Evolutionary conservation across 1,284 basidiomycete genomes (phyloP).

Genomic region (Cutaneotrichosporon arboriforme): DNA sequence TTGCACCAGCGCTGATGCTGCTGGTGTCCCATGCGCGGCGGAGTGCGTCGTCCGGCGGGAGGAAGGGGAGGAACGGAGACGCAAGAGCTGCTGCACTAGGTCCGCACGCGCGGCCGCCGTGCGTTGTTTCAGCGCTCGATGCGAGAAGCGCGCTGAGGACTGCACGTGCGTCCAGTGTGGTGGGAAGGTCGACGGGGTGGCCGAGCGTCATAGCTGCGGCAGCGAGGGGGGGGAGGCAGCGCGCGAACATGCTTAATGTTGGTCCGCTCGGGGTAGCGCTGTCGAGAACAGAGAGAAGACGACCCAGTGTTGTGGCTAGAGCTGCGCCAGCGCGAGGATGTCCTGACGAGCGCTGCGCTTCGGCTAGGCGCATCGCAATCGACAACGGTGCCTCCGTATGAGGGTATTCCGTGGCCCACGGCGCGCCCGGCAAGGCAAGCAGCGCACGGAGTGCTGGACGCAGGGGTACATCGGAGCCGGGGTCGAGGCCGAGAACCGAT

Average conservation of each 20-base stretch:
- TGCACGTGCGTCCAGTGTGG: conserved; percentile 4
- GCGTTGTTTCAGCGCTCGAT: background rate
- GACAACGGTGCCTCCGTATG: background rate
- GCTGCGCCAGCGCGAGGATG: conserved; percentile 9
- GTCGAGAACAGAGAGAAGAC: background rate
- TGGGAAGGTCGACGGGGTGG: background rate
- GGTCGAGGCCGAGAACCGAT: conserved; percentile 10
- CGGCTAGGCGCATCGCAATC: conserved; percentile 1
- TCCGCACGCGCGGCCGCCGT: background rate
- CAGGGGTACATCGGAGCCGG: background rate
- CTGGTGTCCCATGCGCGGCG: background rate
- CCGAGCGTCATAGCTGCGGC: conserved; percentile 10
- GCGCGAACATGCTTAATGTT: background rate
- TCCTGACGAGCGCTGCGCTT: background rate
- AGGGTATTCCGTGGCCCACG: conserved; percentile 2
- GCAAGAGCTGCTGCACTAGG: background rate
- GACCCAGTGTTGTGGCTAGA: background rate
- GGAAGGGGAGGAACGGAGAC: background rate
- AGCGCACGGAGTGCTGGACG: background rate
- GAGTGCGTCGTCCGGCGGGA: conserved; percentile 1
- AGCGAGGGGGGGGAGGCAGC: conserved; percentile 7
- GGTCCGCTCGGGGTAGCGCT: background rate
- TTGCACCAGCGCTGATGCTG: background rate
- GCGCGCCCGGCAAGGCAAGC: background rate
- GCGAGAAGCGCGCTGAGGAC: conserved; percentile 5